Base-by-base conservation (phyloP, 495 filamentous ascomycete species). In the Daldinia loculata region DNA sequence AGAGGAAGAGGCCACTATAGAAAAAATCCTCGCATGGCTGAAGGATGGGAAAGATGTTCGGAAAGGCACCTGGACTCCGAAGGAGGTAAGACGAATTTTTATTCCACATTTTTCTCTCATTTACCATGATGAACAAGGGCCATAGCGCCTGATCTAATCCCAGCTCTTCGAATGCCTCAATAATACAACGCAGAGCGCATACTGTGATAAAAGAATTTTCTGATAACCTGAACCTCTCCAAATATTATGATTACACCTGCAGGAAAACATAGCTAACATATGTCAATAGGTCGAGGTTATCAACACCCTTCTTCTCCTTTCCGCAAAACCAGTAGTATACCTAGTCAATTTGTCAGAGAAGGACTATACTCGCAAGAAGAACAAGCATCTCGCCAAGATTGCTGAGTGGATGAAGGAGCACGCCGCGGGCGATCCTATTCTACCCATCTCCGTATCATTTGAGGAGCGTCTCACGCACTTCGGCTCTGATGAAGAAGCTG, bases 341-440 rank as follows among this genome's bases (percentile, higher is more conserved):
- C 87, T 99, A 51, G 92, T 98, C 83, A 99, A 99, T 84, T 85
- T 99, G 60, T 94, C 91, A 72, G 96, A 99, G 84, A 94, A 89
- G 81, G 96, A 98, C 81, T 99, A 95, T 81, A 92, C 98, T 81
- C 92, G 95, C 74, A 94, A 98, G 85, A 98, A 98, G 90, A 99
- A 98, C 88, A 98, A 98, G 89, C 89, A 98, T 85, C 90, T 98
- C 15, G 85, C 91, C 68, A 94, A 94, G 84, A 91, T 99, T 75
- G 91, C 90, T 70, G 89, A 92, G 75, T 98, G 95, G 95, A 88
- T 98, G 81, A 95, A 98, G 82, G 87, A 91, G 73, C 85, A 98
- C 81, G 92, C 94, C 2, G 77, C 88, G 29, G 94, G 93, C 56
- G 93, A 97, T 74, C 90, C 94, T 36, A 90, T 98, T 75, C 90